Evolutionary conservation across 2,329 filamentous ascomycete species (phyloP).

Genomic region (Cladosporium sp.): DNA sequence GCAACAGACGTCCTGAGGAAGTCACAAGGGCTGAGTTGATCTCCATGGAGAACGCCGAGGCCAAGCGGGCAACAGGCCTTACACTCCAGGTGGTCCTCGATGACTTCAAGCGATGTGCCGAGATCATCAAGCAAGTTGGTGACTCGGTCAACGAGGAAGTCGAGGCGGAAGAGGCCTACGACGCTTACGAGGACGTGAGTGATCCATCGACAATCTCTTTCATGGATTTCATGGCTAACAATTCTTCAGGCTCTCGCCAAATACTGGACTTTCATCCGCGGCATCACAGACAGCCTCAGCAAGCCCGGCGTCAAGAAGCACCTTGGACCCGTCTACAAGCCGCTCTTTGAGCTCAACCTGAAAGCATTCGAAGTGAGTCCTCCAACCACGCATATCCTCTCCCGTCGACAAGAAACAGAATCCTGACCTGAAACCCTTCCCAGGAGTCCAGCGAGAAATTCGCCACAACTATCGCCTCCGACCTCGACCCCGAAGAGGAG

Average conservation of each 20-base stretch:
- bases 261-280: constrained; percentile 1
- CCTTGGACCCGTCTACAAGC: constrained; percentile 12
- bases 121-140: constrained; percentile 10
- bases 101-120: constrained; percentile 10
- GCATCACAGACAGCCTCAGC: constrained; percentile 9
- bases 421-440: background rate
- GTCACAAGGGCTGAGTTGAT: constrained; percentile 8
- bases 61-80: constrained; percentile 3
- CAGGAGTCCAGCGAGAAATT: constrained; percentile 9
- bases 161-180: constrained; percentile 3
- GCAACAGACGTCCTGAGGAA: constrained; percentile 7
- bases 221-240: background rate
- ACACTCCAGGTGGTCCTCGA: constrained; percentile 4
- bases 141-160: constrained; percentile 3
- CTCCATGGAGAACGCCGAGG: constrained; percentile 13
- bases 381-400: too few relatives aligned
- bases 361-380: background rate
- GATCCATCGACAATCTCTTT: background rate
- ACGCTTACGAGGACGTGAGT: constrained; percentile 10
- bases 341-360: constrained; percentile 4
- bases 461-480: background rate
- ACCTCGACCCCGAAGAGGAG: constrained; percentile 9
- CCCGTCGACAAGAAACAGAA: background rate
- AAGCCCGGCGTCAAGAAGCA: constrained; percentile 10
- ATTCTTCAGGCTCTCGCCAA: background rate